These are phyloP conservation scores for Podaxis sp. DNA, from an alignment of 768 basidiomycete genomes.

Conservation along the genomic window DNA sequence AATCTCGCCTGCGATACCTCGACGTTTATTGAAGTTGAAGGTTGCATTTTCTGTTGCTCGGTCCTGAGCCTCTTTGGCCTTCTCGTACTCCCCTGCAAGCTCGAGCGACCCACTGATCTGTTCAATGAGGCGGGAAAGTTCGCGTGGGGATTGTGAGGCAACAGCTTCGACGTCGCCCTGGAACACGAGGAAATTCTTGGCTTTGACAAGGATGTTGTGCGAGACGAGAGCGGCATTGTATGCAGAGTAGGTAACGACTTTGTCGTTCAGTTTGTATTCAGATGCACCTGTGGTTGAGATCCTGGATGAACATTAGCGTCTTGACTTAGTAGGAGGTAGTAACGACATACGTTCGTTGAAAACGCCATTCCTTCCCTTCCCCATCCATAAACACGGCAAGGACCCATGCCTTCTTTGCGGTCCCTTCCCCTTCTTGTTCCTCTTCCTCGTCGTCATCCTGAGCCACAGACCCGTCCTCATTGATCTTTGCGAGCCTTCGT, in stretches of 20 bases:
- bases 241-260: constrained; percentile 77
- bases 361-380: constrained; percentile 80
- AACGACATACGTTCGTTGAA: constrained; percentile 89
- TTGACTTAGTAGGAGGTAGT: constrained; percentile 2
- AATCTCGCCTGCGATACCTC: constrained; percentile 92
- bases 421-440: constrained; percentile 65
- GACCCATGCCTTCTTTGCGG: constrained; percentile 94
- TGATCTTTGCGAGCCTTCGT: constrained; percentile 56
- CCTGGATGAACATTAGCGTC: constrained; percentile 39
- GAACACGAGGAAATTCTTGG: constrained; percentile 99
- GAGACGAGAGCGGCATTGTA: constrained; percentile 87
- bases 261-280: constrained; percentile 86
- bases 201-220: constrained; percentile 97
- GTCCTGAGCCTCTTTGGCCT: constrained; percentile 83
- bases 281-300: constrained; percentile 87
- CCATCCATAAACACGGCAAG: constrained; percentile 85
- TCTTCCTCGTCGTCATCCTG: constrained; percentile 51
- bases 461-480: constrained; percentile 42
- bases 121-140: constrained; percentile 88
- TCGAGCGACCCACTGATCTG: constrained; percentile 96
- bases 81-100: constrained; percentile 84
- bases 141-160: constrained; percentile 90
- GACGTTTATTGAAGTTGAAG: constrained; percentile 90
- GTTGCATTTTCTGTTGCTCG: constrained; percentile 93
- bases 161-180: constrained; percentile 99